Base-by-base conservation (phyloP, 2,329 filamentous ascomycete species). In the Huntiella decipiens region DNA sequence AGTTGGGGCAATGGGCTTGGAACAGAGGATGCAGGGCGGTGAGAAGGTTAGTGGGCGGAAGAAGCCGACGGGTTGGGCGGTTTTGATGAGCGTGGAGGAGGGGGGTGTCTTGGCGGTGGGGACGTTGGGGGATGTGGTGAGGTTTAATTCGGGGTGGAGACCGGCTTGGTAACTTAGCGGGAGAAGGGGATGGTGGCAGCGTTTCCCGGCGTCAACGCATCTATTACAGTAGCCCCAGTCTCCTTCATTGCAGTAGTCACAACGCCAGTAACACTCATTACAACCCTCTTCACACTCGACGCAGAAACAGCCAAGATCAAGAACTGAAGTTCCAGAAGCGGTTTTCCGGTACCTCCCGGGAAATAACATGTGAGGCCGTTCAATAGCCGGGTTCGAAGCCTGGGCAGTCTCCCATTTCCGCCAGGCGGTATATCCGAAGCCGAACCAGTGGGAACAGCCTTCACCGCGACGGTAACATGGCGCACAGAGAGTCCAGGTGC, bases 181-280 rank as follows among this genome's bases (percentile, higher is more conserved):
- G 1, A 93, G 65, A 1, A 96, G 67, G 5, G 81, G 70, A 56
- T 96, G 88, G 0, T 78, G 82, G 61, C 88, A 96, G 50, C 77
- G 81, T 50, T 71, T 70, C 12, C 84, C 86, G 58, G 79, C 77
- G 49, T 88, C 87, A 28, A 94, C 84, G 53, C 88, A 96, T 50
- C 70, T 65, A 54, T 87, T 85, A 62, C 88, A 96, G 58, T 84
- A 95, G 0, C 88, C 88, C 87, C 87, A 96, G 56, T 92, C 87
- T 4, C 85, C 88, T 51, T 91, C 77, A 54, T 94, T 94, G 62
- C 88, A 96, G 19, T 70, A 60, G 49, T 81, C 75, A 59, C 88
- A 96, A 51, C 82, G 78, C 88, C 87, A 96, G 61, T 83, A 93
- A 60, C 84, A 91, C 44, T 79, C 73, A 54, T 92, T 87, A 0